Evolutionary conservation across 1,284 basidiomycete species (phyloP).

Genomic region (Gomphus bonarii): DNA sequence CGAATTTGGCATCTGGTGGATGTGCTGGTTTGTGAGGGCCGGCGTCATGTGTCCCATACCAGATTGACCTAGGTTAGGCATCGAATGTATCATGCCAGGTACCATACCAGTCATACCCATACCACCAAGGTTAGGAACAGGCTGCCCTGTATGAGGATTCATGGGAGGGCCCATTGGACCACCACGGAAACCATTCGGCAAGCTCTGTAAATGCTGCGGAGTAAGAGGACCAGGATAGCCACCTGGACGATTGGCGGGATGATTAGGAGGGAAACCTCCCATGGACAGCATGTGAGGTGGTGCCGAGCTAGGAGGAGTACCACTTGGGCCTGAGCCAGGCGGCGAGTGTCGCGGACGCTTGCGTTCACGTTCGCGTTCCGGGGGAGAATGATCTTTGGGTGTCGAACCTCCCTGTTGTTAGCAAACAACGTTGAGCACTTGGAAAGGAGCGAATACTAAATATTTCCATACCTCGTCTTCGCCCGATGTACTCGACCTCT

Average conservation of each 20-base stretch:
- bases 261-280: background rate
- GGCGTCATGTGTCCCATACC: conserved; percentile 10
- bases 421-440: too few species aligned
- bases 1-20: conserved; percentile 5
- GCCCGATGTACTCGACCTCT: too few species aligned
- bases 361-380: too few species aligned
- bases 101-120: conserved; percentile 20
- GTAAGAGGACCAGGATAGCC: conserved; percentile 13
- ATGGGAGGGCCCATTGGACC: conserved; percentile 22
- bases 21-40: conserved; percentile 9
- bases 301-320: conserved; percentile 21
- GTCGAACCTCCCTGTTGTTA: too few species aligned
- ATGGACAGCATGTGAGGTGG: conserved; percentile 20
- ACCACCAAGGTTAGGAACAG: conserved; percentile 21
- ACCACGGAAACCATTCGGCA: conserved; percentile 19
- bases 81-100: conserved; percentile 18
- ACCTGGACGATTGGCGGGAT: conserved; percentile 5
- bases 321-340: too few species aligned
- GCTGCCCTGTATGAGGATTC: conserved; percentile 20
- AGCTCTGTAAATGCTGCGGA: conserved; percentile 18
- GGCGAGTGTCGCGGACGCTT: too few species aligned
- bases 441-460: too few species aligned
- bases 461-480: too few species aligned
- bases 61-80: conserved; percentile 1
- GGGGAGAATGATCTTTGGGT: too few species aligned